Evolutionary conservation across 805 yeast species (phyloP).

Genomic region (Saccharomyces cerevisiae): DNA sequence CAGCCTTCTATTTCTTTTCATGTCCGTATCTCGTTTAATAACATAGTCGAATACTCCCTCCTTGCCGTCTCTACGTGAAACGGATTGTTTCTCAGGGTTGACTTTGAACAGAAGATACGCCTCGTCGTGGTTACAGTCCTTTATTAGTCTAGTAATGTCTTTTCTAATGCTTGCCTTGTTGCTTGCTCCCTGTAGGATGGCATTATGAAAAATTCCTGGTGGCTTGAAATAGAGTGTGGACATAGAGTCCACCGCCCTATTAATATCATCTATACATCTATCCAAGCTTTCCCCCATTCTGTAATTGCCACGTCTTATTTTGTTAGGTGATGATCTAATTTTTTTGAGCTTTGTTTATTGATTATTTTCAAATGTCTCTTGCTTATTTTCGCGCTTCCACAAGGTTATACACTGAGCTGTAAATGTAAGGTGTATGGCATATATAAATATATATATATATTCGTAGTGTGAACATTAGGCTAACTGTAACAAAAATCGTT

Average conservation of each 20-base stretch:
- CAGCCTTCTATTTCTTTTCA: constrained; percentile 31
- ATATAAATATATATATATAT: neutral
- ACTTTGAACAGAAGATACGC: constrained; percentile 40
- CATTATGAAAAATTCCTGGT: constrained; percentile 61
- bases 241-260: constrained; percentile 36
- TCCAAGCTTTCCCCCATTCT: constrained; percentile 26
- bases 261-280: constrained; percentile 29
- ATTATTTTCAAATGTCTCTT: neutral
- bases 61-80: constrained; percentile 46
- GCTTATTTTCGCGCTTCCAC: neutral
- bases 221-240: constrained; percentile 40
- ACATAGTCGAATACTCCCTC: constrained; percentile 32
- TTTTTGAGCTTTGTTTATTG: neutral
- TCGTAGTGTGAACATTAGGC: too few relatives aligned
- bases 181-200: constrained; percentile 27
- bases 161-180: constrained; percentile 13
- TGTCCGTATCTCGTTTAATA: constrained; percentile 24
- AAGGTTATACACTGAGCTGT: neutral
- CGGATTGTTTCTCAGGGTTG: constrained; percentile 28
- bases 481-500: neutral
- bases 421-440: too few relatives aligned
- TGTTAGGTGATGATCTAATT: neutral
- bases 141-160: constrained; percentile 43
- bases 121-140: constrained; percentile 51
- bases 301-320: neutral